Conservation (phyloP, 164 flowering plant genomes). For the Berberis vulgaris region DNA sequence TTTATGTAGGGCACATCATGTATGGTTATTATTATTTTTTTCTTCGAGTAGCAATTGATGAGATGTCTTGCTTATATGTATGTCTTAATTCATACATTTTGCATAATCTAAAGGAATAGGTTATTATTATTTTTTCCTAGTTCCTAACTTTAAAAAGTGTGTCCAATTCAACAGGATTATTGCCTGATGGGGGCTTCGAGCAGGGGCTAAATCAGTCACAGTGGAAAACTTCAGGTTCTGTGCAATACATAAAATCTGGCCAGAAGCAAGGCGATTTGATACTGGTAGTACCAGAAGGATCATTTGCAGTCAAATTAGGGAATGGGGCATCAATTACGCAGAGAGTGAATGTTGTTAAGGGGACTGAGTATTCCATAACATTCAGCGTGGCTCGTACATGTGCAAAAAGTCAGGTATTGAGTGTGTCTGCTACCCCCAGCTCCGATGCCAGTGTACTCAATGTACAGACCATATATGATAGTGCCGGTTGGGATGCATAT, state of each 20-base stretch:
- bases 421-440: conserved; percentile 31
- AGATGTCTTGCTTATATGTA: too few relatives aligned
- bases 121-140: too few relatives aligned
- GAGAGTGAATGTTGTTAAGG: conserved; percentile 33
- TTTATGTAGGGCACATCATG: too few relatives aligned
- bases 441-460: conserved; percentile 34
- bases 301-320: conserved; percentile 67
- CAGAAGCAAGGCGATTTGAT: conserved; percentile 86
- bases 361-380: conserved; percentile 49
- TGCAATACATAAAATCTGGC: conserved; percentile 77
- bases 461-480: conserved; percentile 60
- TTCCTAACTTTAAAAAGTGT: neutral
- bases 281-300: conserved; percentile 73
- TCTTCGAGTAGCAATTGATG: too few relatives aligned
- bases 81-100: too few relatives aligned
- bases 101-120: too few relatives aligned
- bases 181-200: conserved; percentile 81
- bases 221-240: conserved; percentile 67
- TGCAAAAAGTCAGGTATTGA: conserved; percentile 53
- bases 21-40: too few relatives aligned
- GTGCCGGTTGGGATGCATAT: conserved; percentile 58
- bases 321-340: conserved; percentile 72
- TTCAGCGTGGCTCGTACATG: conserved; percentile 76
- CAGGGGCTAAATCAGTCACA: conserved; percentile 49
- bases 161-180: conserved; percentile 33